phyloP scores from a whole-genome alignment of 2,329 filamentous ascomycete species.

The Scleromitrula shiraiana region DNA sequence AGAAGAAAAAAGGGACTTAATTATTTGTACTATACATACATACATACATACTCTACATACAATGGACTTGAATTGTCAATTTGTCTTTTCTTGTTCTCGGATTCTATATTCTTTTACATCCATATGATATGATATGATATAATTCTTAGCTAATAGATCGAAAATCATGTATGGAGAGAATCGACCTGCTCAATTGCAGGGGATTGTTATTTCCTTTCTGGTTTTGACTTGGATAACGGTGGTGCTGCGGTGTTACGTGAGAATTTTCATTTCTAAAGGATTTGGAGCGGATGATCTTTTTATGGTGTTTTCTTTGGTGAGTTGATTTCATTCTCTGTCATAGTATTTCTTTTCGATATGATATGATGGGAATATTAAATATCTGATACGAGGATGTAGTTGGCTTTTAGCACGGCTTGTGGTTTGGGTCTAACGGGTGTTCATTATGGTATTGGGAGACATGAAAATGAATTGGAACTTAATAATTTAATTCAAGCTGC shows the following conservation, averaged over 20 bases:
- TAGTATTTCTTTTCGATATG: background rate
- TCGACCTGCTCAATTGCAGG: no score
- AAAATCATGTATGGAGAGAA: no score
- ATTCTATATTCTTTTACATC: no score
- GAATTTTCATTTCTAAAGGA: background rate
- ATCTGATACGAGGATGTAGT: background rate
- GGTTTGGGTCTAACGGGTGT: background rate
- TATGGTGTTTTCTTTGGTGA: background rate
- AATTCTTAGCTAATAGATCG: no score
- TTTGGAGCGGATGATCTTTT: conserved; percentile 7
- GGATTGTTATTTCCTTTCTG: background rate
- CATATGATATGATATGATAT: no score
- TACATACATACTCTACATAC: no score
- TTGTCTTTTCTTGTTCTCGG: no score
- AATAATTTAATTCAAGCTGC: background rate
- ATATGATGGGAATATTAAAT: background rate
- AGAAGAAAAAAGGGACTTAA: no score
- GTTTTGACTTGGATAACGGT: background rate
- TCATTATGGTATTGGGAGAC: background rate
- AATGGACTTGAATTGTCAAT: no score
- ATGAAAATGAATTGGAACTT: background rate
- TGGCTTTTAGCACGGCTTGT: background rate
- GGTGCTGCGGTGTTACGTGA: background rate
- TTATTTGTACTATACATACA: no score
- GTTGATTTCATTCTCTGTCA: background rate